phyloP scores from a whole-genome alignment of 305 asterid species.

The Rubia balearica region DNA sequence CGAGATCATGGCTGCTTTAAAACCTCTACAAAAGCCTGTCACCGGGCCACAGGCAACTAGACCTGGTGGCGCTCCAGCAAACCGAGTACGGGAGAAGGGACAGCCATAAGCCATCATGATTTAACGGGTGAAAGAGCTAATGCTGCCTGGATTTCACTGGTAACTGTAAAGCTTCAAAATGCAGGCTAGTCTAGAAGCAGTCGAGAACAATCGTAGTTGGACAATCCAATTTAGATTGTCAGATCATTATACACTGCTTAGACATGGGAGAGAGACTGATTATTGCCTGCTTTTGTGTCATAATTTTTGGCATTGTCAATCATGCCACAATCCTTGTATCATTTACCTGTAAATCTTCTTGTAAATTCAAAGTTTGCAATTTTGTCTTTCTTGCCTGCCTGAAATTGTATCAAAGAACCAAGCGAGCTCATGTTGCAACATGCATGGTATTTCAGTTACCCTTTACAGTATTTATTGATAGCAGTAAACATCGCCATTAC shows the following conservation, averaged over 20 bases:
- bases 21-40: constrained; percentile 75
- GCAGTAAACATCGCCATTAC: not conserved
- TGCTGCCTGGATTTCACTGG: constrained; percentile 15
- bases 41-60: constrained; percentile 45
- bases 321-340: constrained; percentile 19
- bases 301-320: constrained; percentile 20
- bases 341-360: constrained; percentile 26
- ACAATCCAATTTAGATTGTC: constrained; percentile 7
- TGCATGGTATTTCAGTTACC: not conserved
- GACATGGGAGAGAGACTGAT: constrained; percentile 15
- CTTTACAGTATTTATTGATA: not conserved
- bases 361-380: constrained; percentile 19
- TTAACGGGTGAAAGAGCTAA: constrained; percentile 28
- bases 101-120: constrained; percentile 22
- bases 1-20: constrained; percentile 80
- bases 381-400: constrained; percentile 4
- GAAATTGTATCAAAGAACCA: not conserved
- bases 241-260: constrained; percentile 12
- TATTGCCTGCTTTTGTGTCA: constrained; percentile 10
- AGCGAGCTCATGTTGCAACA: not conserved
- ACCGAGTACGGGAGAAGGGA: constrained; percentile 41
- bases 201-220: constrained; percentile 1
- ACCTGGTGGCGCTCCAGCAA: constrained; percentile 24
- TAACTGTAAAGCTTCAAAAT: constrained; percentile 21
- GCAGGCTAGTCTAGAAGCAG: constrained; percentile 18